phyloP scores from a whole-genome alignment of 495 filamentous ascomycete genomes.

The Articulospora tetracladia region DNA sequence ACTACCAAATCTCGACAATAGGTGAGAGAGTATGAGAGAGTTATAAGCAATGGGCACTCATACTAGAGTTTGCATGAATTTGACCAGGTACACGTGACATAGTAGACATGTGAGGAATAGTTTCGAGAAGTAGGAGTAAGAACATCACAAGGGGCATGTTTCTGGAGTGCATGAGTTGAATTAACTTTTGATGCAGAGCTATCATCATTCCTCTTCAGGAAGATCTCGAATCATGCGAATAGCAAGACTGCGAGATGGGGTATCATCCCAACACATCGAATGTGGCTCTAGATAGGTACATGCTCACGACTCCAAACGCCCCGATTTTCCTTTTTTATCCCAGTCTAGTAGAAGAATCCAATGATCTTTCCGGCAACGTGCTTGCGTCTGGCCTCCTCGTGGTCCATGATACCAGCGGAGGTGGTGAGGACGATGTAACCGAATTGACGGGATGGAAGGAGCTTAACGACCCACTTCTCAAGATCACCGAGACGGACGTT shows the following conservation, averaged over 20 bases:
- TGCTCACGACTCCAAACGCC: constrained; percentile 23
- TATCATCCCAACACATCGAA: constrained; percentile 13
- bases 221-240: constrained; percentile 12
- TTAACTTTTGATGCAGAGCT: constrained; percentile 27
- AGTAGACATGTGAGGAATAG: too few species aligned
- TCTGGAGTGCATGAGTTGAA: constrained; percentile 21
- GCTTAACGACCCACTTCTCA: constrained; percentile 99
- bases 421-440: constrained; percentile 98
- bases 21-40: too few species aligned
- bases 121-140: too few species aligned
- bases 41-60: too few species aligned
- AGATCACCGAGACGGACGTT: constrained; percentile 95
- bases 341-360: constrained; percentile 88
- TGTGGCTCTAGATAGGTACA: constrained; percentile 26
- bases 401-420: constrained; percentile 99
- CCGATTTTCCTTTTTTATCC: constrained; percentile 8
- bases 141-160: not conserved
- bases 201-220: constrained; percentile 17
- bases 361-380: constrained; percentile 96
- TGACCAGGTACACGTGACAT: too few species aligned
- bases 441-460: constrained; percentile 98
- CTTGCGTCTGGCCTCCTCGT: constrained; percentile 97
- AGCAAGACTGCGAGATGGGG: not conserved
- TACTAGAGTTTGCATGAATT: too few species aligned
- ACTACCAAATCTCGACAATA: too few species aligned